These are phyloP conservation scores for Fusarium sp. DNA, from an alignment of 2,329 filamentous ascomycete genomes.

Conservation along the genomic window DNA sequence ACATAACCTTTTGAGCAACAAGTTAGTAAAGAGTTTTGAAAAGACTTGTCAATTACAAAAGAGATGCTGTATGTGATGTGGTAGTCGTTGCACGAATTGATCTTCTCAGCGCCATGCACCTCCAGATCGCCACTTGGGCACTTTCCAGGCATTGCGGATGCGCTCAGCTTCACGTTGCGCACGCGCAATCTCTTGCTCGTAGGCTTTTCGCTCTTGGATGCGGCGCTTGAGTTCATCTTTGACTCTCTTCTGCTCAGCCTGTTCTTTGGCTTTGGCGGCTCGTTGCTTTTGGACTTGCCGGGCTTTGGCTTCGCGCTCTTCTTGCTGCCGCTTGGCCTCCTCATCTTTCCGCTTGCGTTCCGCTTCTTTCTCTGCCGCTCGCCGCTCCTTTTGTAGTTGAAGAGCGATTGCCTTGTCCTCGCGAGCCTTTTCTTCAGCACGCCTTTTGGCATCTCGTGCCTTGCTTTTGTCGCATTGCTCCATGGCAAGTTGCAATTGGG, in stretches of 20 bases:
- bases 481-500: conserved; percentile 30
- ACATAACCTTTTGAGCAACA: conserved; percentile 71
- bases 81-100: not conserved
- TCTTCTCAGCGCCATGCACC: conserved; percentile 27
- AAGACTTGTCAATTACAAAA: conserved; percentile 12
- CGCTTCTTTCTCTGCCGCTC: conserved; percentile 19
- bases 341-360: conserved; percentile 31
- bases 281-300: not conserved
- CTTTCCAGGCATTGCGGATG: conserved; percentile 24
- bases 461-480: conserved; percentile 32
- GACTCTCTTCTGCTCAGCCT: conserved; percentile 20
- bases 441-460: conserved; percentile 7
- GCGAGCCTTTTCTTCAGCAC: conserved; percentile 14
- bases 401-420: conserved; percentile 24
- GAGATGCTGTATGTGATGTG: not conserved
- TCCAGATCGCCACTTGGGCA: conserved; percentile 34
- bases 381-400: conserved; percentile 7
- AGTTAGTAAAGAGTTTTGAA: conserved; percentile 32
- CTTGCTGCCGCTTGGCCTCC: conserved; percentile 17
- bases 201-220: conserved; percentile 22
- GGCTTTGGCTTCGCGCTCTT: conserved; percentile 22
- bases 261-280: conserved; percentile 25
- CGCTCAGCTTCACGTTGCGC: conserved; percentile 23
- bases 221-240: conserved; percentile 30
- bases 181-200: conserved; percentile 16